Evolutionary conservation across 345 rosid species (phyloP).

Genomic region (Dovyalis caffra): DNA sequence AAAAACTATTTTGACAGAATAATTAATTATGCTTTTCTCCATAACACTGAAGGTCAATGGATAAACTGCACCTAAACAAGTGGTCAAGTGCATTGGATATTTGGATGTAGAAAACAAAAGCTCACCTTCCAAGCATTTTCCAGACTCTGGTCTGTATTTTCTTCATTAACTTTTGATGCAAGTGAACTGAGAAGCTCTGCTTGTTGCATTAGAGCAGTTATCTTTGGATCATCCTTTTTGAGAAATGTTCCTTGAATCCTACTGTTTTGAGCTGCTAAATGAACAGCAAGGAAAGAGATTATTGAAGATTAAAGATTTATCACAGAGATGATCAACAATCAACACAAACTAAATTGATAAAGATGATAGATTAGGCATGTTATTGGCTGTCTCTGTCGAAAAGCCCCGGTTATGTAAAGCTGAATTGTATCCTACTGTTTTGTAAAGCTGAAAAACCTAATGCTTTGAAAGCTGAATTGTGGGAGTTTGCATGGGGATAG

Average conservation of each 20-base stretch:
- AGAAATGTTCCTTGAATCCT: slow-evolving; percentile 56
- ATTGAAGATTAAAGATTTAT: background rate
- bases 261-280: slow-evolving; percentile 44
- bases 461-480: background rate
- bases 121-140: slow-evolving; percentile 97
- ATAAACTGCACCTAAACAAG: background rate
- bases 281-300: slow-evolving; percentile 15
- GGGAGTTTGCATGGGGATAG: background rate
- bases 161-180: slow-evolving; percentile 65
- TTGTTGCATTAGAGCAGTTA: slow-evolving; percentile 79
- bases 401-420: slow-evolving; percentile 8
- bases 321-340: background rate
- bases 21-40: background rate
- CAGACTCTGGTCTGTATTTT: slow-evolving; percentile 77
- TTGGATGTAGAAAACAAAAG: slow-evolving; percentile 5
- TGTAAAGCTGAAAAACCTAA: background rate
- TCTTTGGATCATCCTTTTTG: slow-evolving; percentile 79
- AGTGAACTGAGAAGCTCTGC: slow-evolving; percentile 87
- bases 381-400: background rate
- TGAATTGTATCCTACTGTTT: too few relatives aligned
- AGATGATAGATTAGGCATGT: background rate
- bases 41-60: background rate
- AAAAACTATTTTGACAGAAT: background rate
- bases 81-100: background rate
- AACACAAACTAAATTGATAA: slow-evolving; percentile 7